Percentiles rank a stretch among this genome's conserved stretches.
Conservation (phyloP, 2,329 filamentous ascomycete genomes). For the Ilyonectria robusta region DNA sequence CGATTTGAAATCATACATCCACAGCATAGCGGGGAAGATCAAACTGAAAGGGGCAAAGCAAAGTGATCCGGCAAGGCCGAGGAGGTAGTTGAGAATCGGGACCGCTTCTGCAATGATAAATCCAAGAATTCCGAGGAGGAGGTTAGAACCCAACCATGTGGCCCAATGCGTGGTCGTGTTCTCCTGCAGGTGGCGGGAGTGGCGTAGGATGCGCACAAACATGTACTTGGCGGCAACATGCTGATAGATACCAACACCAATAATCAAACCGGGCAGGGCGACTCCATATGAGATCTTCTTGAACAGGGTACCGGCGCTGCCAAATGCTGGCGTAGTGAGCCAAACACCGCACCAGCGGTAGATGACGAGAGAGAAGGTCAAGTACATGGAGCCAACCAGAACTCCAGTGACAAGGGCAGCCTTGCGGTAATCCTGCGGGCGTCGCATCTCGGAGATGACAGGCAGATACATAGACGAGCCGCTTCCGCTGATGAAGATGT, state of each 20-base stretch:
- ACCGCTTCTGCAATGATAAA: slow-evolving; percentile 45
- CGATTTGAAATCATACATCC: slow-evolving; percentile 42
- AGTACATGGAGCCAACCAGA: slow-evolving; percentile 46
- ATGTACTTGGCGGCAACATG: slow-evolving; percentile 54
- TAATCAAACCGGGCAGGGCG: slow-evolving; percentile 47
- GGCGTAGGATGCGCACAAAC: slow-evolving; percentile 47
- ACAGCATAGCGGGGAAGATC: slow-evolving; percentile 47
- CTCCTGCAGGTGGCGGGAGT: slow-evolving; percentile 45
- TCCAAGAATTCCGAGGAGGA: slow-evolving; percentile 33
- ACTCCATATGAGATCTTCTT: slow-evolving; percentile 53
- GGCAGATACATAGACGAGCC: slow-evolving; percentile 54
- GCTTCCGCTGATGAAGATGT: slow-evolving; percentile 68
- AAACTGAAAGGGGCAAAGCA: slow-evolving; percentile 51
- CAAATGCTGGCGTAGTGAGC: slow-evolving; percentile 50
- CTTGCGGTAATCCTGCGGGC: slow-evolving; percentile 44
- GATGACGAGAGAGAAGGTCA: slow-evolving; percentile 49
- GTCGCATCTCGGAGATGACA: slow-evolving; percentile 68
- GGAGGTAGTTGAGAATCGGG: slow-evolving; percentile 51
- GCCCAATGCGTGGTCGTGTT: slow-evolving; percentile 47
- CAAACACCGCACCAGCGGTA: slow-evolving; percentile 50
- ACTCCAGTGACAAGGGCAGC: slow-evolving; percentile 43
- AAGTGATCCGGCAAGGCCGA: slow-evolving; percentile 50
- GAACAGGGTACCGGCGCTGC: slow-evolving; percentile 46
- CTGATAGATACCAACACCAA: slow-evolving; percentile 52
- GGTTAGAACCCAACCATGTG: slow-evolving; percentile 42